Base-by-base conservation (phyloP, 176 grass and related monocot genomes). In the Hyparrhenia diplandra region DNA sequence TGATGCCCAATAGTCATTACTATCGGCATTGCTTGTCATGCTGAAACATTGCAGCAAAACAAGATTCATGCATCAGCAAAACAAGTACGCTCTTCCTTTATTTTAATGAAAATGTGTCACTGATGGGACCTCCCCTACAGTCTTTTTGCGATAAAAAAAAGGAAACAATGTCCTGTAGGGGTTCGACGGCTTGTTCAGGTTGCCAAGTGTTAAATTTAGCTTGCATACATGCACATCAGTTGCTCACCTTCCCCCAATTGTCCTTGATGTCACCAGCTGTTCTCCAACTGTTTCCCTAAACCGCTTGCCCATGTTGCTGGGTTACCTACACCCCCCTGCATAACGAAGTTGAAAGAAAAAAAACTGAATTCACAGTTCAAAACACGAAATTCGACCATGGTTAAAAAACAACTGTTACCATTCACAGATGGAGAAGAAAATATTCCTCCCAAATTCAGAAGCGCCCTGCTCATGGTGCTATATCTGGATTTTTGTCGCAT, bases 271-370 rank as follows among this genome's bases (percentile, higher is more conserved):
- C 89, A 60, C 30, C 80, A 21, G 89, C 89, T 74, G 87, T 94
- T 86, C 89, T 89, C 86, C 92, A 91, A 82, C 89, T 91, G 65
- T 94, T 91, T 70, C 86, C n/a, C 86, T 45, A 91, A 18, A 49
- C 42, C 74, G 64, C 67, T 68, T 83, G 80, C 92, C 89, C 89
- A 94, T 85, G 67, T 89, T 69, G 92, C 83, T 64, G 78, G 86
- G 21, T 87, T 84, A 59, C 67, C 61, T 28, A 77, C 31, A 40
- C 91, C 88, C n/a, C n/a, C 91, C 91, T 90, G 13, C 29, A 69
- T 12, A 76, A n/a, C 23, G 75, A 8, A 36, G 27, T 73, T 65
- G 45, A 1, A 25, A 21, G 4, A 74, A 21, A 74, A 45, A 21
- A 7, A 80, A 45, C 21, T 58, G 24, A 74, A 16, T 43, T 75